Conservation (phyloP, 2,329 filamentous ascomycete species). For the Ophiostoma sp. region DNA sequence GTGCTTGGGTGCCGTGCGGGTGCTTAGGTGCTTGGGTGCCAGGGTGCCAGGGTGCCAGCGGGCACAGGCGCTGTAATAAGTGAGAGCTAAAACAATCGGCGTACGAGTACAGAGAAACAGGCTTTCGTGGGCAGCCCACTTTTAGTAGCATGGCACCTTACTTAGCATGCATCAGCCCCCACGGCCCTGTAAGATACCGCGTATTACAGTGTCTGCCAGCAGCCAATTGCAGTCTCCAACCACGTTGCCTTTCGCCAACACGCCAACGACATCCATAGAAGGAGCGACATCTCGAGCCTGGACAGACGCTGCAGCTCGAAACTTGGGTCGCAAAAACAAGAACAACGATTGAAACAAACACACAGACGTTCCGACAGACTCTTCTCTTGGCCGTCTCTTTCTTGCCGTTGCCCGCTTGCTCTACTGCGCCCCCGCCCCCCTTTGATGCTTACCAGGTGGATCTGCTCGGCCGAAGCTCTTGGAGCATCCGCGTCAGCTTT, state of each 20-base stretch:
- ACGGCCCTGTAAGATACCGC: neutral
- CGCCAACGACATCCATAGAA: neutral
- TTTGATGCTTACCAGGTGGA: constrained; percentile 17
- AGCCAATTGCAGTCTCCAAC: constrained; percentile 10
- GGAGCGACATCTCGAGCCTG: neutral
- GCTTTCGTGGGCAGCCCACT: neutral
- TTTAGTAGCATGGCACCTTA: neutral
- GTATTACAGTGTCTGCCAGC: neutral
- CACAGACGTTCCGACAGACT: neutral
- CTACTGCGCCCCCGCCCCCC: neutral
- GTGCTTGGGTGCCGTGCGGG: no score
- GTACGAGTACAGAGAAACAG: neutral
- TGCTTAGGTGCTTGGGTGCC: no score
- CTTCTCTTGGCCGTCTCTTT: neutral
- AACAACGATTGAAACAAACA: neutral
- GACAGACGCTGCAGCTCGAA: neutral
- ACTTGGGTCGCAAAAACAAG: neutral
- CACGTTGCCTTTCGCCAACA: constrained; percentile 11
- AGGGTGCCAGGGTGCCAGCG: neutral
- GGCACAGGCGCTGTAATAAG: neutral
- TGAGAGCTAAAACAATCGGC: neutral
- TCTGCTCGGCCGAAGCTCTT: constrained; percentile 19
- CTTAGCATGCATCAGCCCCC: neutral
- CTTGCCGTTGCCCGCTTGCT: neutral
- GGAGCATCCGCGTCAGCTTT: constrained; percentile 19